These are phyloP conservation scores for Aspergillus niger DNA, from an alignment of 2,329 filamentous ascomycete species.

Conservation along the genomic window DNA sequence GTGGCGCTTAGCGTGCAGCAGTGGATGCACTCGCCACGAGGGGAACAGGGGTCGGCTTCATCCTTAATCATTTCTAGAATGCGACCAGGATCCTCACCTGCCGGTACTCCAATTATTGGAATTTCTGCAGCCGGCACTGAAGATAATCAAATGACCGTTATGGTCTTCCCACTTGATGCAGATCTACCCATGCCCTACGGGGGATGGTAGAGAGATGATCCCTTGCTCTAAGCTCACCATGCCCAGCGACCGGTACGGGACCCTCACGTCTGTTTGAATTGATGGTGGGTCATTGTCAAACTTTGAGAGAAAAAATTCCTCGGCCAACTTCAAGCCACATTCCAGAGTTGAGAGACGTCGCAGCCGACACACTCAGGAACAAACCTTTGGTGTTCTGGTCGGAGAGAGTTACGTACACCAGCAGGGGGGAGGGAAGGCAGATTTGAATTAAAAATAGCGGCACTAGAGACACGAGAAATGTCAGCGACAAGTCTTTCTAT, in stretches of 20 bases:
- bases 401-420: too few relatives aligned
- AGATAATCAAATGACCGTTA: not conserved
- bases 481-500: not conserved
- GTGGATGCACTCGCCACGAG: not conserved
- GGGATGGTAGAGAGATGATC: not conserved
- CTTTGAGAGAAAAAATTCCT: not conserved
- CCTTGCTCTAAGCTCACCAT: conserved; percentile 5
- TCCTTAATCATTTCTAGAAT: not conserved
- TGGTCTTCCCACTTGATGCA: not conserved
- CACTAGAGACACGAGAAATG: not conserved
- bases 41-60: not conserved
- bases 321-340: not conserved
- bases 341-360: not conserved
- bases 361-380: not conserved
- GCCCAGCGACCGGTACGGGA: not conserved
- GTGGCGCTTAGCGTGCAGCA: not conserved
- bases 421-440: not conserved
- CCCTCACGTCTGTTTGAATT: not conserved
- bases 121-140: not conserved
- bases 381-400: not conserved
- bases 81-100: not conserved
- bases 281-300: conserved; percentile 1
- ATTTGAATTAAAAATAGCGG: not conserved
- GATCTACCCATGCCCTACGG: not conserved
- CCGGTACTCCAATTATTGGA: not conserved